Evolutionary conservation across 2,329 filamentous ascomycete genomes (phyloP).

Genomic region (Clonostachys rhizophaga): DNA sequence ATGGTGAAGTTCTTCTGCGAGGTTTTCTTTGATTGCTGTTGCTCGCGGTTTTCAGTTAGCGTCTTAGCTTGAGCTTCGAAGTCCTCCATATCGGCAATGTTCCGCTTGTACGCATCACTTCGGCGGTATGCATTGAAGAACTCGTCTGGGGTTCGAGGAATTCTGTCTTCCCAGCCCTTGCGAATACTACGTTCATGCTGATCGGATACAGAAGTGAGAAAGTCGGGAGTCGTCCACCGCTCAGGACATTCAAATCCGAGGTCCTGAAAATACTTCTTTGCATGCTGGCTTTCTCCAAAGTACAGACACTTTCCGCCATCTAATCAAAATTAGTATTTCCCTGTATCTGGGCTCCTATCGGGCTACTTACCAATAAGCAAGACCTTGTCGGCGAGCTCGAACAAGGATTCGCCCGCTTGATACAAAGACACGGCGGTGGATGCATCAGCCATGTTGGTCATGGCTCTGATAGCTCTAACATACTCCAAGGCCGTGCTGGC

Average conservation of each 20-base stretch:
- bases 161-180: constrained; percentile 57
- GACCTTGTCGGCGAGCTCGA: constrained; percentile 69
- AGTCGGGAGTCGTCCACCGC: constrained; percentile 69
- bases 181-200: constrained; percentile 66
- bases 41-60: constrained; percentile 30
- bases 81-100: constrained; percentile 57
- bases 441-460: constrained; percentile 67
- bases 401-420: constrained; percentile 63
- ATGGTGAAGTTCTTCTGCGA: constrained; percentile 71
- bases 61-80: constrained; percentile 59
- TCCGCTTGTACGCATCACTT: constrained; percentile 55
- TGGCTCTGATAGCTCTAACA: constrained; percentile 55
- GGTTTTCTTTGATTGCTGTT: constrained; percentile 64
- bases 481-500: constrained; percentile 72
- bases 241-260: constrained; percentile 70
- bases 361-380: constrained; percentile 58
- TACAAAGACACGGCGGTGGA: constrained; percentile 70
- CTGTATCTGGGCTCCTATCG: rapidly evolving
- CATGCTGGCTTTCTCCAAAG: constrained; percentile 59
- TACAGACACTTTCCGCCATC: constrained; percentile 60
- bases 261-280: constrained; percentile 64
- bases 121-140: constrained; percentile 61
- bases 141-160: constrained; percentile 66
- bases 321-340: constrained; percentile 12
- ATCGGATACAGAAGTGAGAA: constrained; percentile 75